phyloP scores from a whole-genome alignment of 306 rosid species.

The Vicia faba region DNA sequence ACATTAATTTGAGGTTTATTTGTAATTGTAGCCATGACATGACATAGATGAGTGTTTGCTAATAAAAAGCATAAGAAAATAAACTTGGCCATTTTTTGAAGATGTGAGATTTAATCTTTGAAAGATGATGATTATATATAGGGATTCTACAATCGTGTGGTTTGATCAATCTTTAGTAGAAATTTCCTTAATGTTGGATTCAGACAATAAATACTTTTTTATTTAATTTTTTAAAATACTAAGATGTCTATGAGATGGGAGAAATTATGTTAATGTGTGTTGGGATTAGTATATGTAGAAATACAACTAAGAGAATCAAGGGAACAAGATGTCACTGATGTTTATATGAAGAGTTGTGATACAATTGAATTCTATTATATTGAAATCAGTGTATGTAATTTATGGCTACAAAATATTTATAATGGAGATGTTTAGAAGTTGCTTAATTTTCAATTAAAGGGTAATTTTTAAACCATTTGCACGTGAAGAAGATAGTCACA shows the following conservation, averaged over 20 bases:
- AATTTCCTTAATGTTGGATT: conserved; percentile 55
- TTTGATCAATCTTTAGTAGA: conserved; percentile 39
- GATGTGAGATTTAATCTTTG: conserved; percentile 31
- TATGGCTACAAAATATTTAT: background rate
- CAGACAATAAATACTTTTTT: conserved; percentile 4
- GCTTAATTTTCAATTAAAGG: conserved; percentile 27
- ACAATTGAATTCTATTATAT: conserved; percentile 22
- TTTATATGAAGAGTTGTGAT: conserved; percentile 49
- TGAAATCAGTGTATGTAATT: conserved; percentile 24
- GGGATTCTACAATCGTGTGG: conserved; percentile 53
- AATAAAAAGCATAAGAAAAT: conserved; percentile 50
- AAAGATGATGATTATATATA: conserved; percentile 30
- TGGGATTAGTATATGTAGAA: too few species aligned
- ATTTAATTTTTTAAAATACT: conserved; percentile 30
- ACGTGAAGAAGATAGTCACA: conserved; percentile 30
- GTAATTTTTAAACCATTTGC: conserved; percentile 1
- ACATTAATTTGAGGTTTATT: conserved; percentile 29
- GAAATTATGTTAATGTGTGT: conserved; percentile 46
- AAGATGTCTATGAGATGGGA: conserved; percentile 51
- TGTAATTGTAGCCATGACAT: conserved; percentile 41
- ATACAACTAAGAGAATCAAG: conserved; percentile 59
- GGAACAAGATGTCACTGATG: conserved; percentile 65
- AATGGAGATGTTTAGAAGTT: conserved; percentile 50
- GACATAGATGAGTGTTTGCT: conserved; percentile 41
- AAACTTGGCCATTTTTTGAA: conserved; percentile 47